A percentile compares a stretch with the other conserved stretches of the same genome.
These are phyloP conservation scores for Diaporthe aspalathi DNA, from an alignment of 2,329 filamentous ascomycete genomes.

Conservation along the genomic window DNA sequence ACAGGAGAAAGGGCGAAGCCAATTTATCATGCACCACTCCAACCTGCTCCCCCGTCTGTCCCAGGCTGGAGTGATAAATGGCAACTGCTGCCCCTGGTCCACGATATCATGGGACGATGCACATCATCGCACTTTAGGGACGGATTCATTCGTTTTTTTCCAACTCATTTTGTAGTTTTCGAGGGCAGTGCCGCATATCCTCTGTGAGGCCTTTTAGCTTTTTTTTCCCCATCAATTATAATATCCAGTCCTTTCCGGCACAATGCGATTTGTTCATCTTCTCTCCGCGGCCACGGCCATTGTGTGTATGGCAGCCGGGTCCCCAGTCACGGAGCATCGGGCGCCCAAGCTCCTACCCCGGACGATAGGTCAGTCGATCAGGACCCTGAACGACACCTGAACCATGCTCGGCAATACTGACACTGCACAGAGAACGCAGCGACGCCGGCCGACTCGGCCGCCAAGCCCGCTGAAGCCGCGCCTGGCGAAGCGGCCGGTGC, in stretches of 20 bases:
- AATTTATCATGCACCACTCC: constrained; percentile 21
- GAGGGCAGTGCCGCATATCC: constrained; percentile 16
- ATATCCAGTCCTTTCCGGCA: constrained; percentile 28
- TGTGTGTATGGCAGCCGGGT: constrained; percentile 9
- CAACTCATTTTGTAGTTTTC: constrained; percentile 6
- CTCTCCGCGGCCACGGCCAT: constrained; percentile 21
- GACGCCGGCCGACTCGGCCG: constrained; percentile 3
- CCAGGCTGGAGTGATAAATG: constrained; percentile 5
- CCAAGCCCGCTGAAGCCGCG: constrained; percentile 13
- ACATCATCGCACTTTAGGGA: constrained; percentile 7
- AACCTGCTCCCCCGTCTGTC: not conserved
- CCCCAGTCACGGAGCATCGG: constrained; percentile 2
- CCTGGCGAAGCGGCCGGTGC: not conserved
- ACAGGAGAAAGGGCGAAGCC: constrained; percentile 26
- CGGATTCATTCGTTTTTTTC: constrained; percentile 26
- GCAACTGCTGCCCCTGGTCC: constrained; percentile 8
- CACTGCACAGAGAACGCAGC: not conserved
- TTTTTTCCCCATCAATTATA: not conserved
- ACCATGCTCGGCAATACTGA: not conserved
- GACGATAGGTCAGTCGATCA: not conserved
- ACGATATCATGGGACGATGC: not conserved
- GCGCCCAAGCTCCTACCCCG: not conserved
- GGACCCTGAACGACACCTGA: not conserved
- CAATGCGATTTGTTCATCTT: constrained; percentile 18
- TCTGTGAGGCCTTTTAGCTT: constrained; percentile 22